Evolutionary conservation across 495 filamentous ascomycete species (phyloP).

Genomic region (Aspergillus leporis): DNA sequence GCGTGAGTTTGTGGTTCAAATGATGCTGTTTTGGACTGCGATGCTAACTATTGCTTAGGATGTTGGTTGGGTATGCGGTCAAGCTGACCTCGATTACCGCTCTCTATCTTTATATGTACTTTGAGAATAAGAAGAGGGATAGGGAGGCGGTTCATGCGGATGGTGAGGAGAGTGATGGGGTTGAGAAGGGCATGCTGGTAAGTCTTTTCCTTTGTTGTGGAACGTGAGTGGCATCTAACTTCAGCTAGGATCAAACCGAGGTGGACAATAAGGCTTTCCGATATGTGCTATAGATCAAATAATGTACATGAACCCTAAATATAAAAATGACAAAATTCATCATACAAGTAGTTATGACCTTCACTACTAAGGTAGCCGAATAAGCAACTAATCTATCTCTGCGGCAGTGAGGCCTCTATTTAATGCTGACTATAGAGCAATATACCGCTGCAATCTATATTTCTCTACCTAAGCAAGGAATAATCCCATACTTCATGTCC

Average conservation of each 20-base stretch:
- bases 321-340: too few species aligned
- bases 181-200: constrained; percentile 53
- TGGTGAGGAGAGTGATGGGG: constrained; percentile 46
- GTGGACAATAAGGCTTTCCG: constrained; percentile 57
- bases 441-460: too few species aligned
- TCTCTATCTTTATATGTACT: constrained; percentile 55
- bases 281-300: constrained; percentile 26
- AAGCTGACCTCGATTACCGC: constrained; percentile 49
- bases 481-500: too few species aligned
- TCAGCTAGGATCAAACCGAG: constrained; percentile 51
- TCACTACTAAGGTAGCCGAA: too few species aligned
- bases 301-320: too few species aligned
- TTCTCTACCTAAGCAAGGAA: too few species aligned
- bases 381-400: too few species aligned
- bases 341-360: too few species aligned
- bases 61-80: constrained; percentile 53
- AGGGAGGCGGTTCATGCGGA: constrained; percentile 35
- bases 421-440: too few species aligned
- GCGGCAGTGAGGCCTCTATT: too few species aligned
- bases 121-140: constrained; percentile 54
- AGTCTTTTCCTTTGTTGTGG: constrained; percentile 5
- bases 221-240: neutral
- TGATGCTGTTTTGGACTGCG: neutral
- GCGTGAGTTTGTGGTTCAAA: constrained; percentile 32
- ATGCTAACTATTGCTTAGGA: constrained; percentile 26